A percentile compares a stretch with the other conserved stretches of the same genome.
Evolutionary conservation across 139 green algal genomes (phyloP).

Genomic region (Chlorella sp.): DNA sequence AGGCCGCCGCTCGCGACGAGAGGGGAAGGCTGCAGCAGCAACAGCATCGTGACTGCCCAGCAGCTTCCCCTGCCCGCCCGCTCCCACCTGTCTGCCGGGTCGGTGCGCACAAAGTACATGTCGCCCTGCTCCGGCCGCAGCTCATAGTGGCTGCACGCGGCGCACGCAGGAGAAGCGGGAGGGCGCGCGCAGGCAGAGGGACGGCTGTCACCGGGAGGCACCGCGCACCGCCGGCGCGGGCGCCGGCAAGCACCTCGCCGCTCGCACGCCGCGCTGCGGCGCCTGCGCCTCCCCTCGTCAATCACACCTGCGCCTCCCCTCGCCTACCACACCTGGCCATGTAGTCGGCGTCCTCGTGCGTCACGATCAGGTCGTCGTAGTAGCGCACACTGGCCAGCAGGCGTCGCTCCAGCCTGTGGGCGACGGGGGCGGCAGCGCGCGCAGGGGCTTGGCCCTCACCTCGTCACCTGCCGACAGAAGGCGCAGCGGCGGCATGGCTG

Average conservation of each 20-base stretch:
- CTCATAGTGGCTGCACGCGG: constrained; percentile 49
- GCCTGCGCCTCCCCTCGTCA: too few species aligned
- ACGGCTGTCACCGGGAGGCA: background rate
- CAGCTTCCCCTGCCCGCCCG: background rate
- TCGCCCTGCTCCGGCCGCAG: constrained; percentile 50
- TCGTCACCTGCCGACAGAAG: too few species aligned
- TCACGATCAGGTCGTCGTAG: constrained; percentile 72
- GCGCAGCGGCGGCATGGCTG: too few species aligned
- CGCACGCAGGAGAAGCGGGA: background rate
- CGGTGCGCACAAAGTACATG: constrained; percentile 80
- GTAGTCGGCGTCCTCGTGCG: constrained; percentile 69
- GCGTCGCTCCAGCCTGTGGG: constrained; percentile 50
- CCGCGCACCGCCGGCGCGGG: too few species aligned
- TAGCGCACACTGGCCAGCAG: constrained; percentile 66
- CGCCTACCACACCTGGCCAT: constrained; percentile 46
- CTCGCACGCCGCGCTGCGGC: too few species aligned
- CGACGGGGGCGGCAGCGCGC: constrained; percentile 2
- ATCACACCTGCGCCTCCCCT: too few species aligned
- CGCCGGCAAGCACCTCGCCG: too few species aligned
- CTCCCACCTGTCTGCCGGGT: constrained; percentile 35
- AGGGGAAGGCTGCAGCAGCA: too few species aligned
- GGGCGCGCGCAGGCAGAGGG: background rate
- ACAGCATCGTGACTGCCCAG: too few species aligned
- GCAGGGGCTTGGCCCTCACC: too few species aligned
- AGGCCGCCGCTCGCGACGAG: too few species aligned